Conservation (phyloP, 2,329 filamentous ascomycete genomes). For the Aspergillus hortae region DNA sequence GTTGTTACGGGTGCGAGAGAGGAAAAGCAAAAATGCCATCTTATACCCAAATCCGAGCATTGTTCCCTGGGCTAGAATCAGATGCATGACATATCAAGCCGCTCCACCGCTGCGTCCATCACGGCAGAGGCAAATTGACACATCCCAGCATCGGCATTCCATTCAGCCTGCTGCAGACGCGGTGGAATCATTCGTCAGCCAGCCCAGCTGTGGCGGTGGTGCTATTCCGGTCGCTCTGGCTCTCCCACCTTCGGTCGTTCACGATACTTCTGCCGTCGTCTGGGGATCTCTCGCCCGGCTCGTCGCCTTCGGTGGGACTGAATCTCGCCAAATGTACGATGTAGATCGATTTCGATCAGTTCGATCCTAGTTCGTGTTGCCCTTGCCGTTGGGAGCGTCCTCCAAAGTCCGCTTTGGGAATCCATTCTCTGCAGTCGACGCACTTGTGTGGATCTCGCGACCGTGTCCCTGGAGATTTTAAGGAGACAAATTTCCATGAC, state of each 20-base stretch:
- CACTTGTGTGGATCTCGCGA: not conserved
- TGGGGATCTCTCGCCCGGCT: not conserved
- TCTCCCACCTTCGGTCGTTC: not conserved
- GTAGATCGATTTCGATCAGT: slow-evolving; percentile 7
- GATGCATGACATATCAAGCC: slow-evolving; percentile 23
- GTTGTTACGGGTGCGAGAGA: not conserved
- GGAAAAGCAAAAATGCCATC: not conserved
- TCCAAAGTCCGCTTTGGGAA: not conserved
- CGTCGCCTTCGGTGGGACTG: not conserved
- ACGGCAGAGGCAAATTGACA: slow-evolving; percentile 16
- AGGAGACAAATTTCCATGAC: not conserved
- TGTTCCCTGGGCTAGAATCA: slow-evolving; percentile 4
- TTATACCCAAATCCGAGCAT: not conserved
- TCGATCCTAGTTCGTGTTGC: slow-evolving; percentile 1
- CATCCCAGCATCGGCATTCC: slow-evolving; percentile 10
- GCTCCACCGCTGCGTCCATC: slow-evolving; percentile 9
- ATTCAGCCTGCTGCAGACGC: slow-evolving; percentile 2
- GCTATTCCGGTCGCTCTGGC: slow-evolving; percentile 3
- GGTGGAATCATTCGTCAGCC: slow-evolving; percentile 15
- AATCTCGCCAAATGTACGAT: slow-evolving; percentile 1
- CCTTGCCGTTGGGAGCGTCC: not conserved
- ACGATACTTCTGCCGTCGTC: slow-evolving; percentile 2
- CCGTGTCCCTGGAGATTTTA: not conserved
- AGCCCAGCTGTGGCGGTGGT: slow-evolving; percentile 11
- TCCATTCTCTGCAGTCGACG: not conserved